Percentiles rank a stretch among this genome's conserved stretches.
phyloP scores from a whole-genome alignment of 306 rosid genomes.

The Sindora glabra region DNA sequence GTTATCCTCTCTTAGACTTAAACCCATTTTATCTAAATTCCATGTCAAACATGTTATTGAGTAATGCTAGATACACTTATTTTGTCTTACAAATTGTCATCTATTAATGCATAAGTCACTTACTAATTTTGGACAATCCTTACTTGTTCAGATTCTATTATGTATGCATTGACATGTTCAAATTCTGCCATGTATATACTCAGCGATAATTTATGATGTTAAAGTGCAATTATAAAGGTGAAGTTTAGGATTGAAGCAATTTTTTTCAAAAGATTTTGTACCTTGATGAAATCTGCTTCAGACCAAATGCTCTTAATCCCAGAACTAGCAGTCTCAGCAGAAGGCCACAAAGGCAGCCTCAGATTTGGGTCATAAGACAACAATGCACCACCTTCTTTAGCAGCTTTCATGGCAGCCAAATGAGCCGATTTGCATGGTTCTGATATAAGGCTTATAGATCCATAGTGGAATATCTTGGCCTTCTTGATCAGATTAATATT shows the following conservation, averaged over 20 bases:
- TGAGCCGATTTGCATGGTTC: conserved; percentile 72
- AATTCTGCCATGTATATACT: too few species aligned
- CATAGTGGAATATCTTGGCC: conserved; percentile 58
- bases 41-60: too few species aligned
- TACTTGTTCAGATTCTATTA: too few species aligned
- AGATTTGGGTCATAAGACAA: conserved; percentile 68
- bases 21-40: not conserved
- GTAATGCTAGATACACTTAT: too few species aligned
- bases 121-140: too few species aligned
- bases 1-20: not conserved
- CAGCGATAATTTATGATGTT: too few species aligned
- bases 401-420: conserved; percentile 64
- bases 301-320: conserved; percentile 60
- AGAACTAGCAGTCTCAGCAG: conserved; percentile 46
- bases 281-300: conserved; percentile 67
- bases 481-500: conserved; percentile 36
- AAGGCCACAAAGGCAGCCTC: conserved; percentile 61
- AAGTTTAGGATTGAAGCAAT: too few species aligned
- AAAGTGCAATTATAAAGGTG: too few species aligned
- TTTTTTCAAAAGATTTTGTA: not conserved
- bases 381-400: conserved; percentile 46
- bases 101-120: too few species aligned
- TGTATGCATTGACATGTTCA: too few species aligned
- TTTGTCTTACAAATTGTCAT: too few species aligned
- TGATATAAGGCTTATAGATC: conserved; percentile 56